Percentiles rank a stretch among this genome's conserved stretches.
phyloP scores from a whole-genome alignment of 257 asterid genomes.

The Jasminum sambac region DNA sequence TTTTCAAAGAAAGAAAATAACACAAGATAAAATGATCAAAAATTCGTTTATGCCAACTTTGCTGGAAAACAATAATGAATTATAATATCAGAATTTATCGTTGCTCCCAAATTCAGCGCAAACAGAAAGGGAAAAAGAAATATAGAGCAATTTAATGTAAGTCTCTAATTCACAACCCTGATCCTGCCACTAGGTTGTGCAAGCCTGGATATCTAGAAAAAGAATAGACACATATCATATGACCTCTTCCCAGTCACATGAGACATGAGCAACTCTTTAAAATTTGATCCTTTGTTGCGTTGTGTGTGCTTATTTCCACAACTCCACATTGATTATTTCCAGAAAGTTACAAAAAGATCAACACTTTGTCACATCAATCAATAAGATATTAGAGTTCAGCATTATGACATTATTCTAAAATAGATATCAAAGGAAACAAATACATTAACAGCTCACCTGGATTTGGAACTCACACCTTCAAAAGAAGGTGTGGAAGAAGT shows the following conservation, averaged over 20 bases:
- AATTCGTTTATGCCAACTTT: neutral
- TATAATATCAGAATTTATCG: neutral
- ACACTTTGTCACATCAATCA: constrained; percentile 19
- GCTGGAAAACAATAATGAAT: neutral
- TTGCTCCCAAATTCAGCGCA: neutral
- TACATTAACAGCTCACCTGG: constrained; percentile 40
- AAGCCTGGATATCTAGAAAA: neutral
- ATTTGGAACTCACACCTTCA: constrained; percentile 56
- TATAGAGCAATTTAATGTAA: neutral
- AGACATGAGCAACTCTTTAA: neutral
- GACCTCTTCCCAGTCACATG: neutral
- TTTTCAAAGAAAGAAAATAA: neutral
- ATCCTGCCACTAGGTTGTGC: neutral
- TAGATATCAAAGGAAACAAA: neutral
- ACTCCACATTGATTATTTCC: neutral
- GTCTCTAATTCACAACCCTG: neutral
- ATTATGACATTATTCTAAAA: constrained; percentile 19
- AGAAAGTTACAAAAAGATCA: neutral
- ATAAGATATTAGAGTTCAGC: constrained; percentile 21
- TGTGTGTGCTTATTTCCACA: neutral
- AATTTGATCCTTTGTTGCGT: neutral
- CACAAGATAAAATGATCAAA: neutral
- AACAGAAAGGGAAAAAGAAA: neutral
- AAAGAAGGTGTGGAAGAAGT: constrained; percentile 44
- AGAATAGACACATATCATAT: neutral